Percentiles rank a stretch among this genome's conserved stretches.
phyloP scores from a whole-genome alignment of 2,329 filamentous ascomycete genomes.

The Ramularia endophylla region DNA sequence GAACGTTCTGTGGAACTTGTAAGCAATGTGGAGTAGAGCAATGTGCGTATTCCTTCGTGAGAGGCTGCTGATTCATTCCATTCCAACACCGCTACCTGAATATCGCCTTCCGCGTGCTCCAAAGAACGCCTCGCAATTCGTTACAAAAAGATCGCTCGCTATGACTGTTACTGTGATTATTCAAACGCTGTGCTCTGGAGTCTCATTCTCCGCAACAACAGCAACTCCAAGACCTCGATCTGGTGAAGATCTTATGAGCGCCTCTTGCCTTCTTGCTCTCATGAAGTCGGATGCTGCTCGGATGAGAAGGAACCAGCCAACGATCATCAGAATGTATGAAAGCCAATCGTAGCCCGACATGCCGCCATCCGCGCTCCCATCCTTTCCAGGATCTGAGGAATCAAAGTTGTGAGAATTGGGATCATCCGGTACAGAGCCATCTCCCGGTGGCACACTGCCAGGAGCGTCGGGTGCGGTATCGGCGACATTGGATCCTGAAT shows the following conservation, averaged over 20 bases:
- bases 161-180: background rate
- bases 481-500: conserved; percentile 34
- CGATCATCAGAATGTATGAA: conserved; percentile 89
- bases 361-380: conserved; percentile 36
- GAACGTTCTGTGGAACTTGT: no score
- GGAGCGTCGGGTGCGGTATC: conserved; percentile 5
- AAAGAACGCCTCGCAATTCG: background rate
- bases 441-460: conserved; percentile 9
- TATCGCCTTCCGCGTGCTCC: conserved; percentile 4
- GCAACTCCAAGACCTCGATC: conserved; percentile 79
- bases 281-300: conserved; percentile 89
- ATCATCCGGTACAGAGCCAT: conserved; percentile 60
- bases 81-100: background rate
- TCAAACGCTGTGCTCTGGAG: conserved; percentile 56
- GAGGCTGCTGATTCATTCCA: background rate
- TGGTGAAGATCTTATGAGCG: conserved; percentile 86
- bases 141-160: no score
- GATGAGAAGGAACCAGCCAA: conserved; percentile 97
- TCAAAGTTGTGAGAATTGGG: conserved; percentile 90
- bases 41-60: no score
- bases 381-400: conserved; percentile 51
- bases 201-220: conserved; percentile 80
- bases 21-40: no score
- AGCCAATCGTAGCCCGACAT: conserved; percentile 79
- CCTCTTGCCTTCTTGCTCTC: conserved; percentile 81